A percentile compares a stretch with the other conserved stretches of the same genome.
Conservation (phyloP, 352 stramenopile species). For the Pythium monospermum region DNA sequence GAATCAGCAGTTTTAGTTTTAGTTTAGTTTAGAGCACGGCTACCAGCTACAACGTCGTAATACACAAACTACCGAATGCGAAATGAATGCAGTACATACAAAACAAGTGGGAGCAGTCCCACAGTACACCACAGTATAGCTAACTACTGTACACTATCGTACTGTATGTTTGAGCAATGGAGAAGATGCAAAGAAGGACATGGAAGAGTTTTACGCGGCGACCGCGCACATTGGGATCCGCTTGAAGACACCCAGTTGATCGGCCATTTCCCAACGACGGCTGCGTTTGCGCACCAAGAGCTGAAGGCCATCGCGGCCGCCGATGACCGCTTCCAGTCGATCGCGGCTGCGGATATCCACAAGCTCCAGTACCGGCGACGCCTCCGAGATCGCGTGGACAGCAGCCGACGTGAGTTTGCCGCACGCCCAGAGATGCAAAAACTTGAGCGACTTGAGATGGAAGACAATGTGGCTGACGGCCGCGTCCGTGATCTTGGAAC, state of each 20-base stretch:
- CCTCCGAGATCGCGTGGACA: conserved; percentile 64
- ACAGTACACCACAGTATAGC: too few species aligned
- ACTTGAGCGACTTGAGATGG: conserved; percentile 48
- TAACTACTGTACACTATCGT: too few species aligned
- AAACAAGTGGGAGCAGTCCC: too few species aligned
- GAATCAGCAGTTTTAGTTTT: too few species aligned
- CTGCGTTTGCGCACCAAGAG: conserved; percentile 58
- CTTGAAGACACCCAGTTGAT: conserved; percentile 72
- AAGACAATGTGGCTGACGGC: conserved; percentile 56
- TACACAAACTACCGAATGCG: too few species aligned
- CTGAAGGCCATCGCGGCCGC: conserved; percentile 64
- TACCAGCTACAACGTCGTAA: too few species aligned
- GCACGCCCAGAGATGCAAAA: conserved; percentile 80
- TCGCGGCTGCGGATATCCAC: conserved; percentile 78
- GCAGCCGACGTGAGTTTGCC: conserved; percentile 70
- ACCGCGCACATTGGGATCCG: conserved; percentile 45
- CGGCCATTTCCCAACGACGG: conserved; percentile 60
- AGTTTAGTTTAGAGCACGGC: too few species aligned
- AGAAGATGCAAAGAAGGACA: too few species aligned
- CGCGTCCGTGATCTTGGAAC: conserved; percentile 67
- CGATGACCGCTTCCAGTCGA: conserved; percentile 73
- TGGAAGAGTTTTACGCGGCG: conserved; percentile 57
- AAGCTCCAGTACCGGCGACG: conserved; percentile 51
- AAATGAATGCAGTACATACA: too few species aligned
- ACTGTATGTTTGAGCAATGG: too few species aligned